phyloP scores from a whole-genome alignment of 2,329 filamentous ascomycete species.

The Trichoderma cornu-damae region DNA sequence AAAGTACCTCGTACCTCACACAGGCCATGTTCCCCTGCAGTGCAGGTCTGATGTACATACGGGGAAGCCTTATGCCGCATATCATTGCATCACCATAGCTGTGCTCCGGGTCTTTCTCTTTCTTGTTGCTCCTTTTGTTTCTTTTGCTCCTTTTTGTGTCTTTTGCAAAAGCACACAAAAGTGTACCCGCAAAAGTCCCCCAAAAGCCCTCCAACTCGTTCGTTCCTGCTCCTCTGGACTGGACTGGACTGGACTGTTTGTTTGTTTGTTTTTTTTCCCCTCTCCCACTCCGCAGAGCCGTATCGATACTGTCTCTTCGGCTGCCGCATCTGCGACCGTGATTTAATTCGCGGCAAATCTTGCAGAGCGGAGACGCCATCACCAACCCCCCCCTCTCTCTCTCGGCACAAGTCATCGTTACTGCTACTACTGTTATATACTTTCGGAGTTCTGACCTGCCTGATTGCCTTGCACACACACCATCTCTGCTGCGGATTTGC shows the following conservation, averaged over 20 bases:
- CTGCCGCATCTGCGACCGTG: background rate
- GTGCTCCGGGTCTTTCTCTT: background rate
- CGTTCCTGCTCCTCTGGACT: background rate
- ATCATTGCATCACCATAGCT: conserved; percentile 14
- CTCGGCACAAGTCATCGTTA: conserved; percentile 7
- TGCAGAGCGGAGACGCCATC: conserved; percentile 18
- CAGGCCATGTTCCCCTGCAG: conserved; percentile 6
- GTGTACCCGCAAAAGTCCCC: too few relatives aligned
- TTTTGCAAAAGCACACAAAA: background rate
- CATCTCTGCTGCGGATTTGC: conserved; percentile 11
- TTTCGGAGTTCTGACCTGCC: too few relatives aligned
- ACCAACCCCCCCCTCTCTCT: conserved; percentile 4
- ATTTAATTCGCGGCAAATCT: conserved; percentile 8
- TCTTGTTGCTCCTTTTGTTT: background rate
- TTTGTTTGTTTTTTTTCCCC: background rate
- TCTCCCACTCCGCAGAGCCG: background rate
- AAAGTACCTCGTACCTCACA: conserved; percentile 6
- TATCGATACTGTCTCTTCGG: background rate
- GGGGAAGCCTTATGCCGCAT: conserved; percentile 11
- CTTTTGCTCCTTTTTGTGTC: background rate
- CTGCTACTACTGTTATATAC: too few relatives aligned
- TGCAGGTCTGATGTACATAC: conserved; percentile 19
- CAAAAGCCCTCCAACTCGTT: too few relatives aligned
- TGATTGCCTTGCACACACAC: conserved; percentile 10
- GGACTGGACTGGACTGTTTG: too few relatives aligned